Base-by-base conservation (phyloP, 352 stramenopile genomes). In the Pythium folliculosum region DNA sequence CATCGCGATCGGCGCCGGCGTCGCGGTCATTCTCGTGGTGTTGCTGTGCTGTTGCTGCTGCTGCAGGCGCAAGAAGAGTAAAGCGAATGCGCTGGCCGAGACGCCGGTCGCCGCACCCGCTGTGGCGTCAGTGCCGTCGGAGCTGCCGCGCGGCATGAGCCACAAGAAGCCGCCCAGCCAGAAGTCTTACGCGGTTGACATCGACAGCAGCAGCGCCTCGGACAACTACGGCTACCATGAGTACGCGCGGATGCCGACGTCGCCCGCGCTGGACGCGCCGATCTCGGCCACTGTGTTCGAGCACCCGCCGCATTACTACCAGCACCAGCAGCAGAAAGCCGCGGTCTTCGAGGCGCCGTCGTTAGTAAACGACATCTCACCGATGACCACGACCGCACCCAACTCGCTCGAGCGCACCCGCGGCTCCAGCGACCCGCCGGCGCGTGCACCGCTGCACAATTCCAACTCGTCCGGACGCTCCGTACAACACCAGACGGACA, bases 191-290 rank as follows among this genome's bases (percentile, higher is more conserved):
- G 19, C 25, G 9, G 9, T 64, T 2, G 45, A 63, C 16, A 21
- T 60, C 14, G 32, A 35, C 37, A 43, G 10, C 37, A 43, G 37
- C 27, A 32, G 27, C 27, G 27, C 27, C 14, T 43, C 14, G 37
- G 9, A 12, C 3, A 17, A 43, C 37, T 43, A 43, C 37, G 14
- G 10, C 35, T n/a, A 60, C n/a, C 43, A 55, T n/a, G 22, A 17
- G 43, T 64, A 64, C 58, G 4, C n/a, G 19, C 48, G 38, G 27
- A 64, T 64, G 58, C 58, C 58, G 44, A 64, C 58, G 12, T 64
- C 58, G 30, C 58, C 58, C 0, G 30, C n/a, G 10, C 16, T 38
- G 5, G 27, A 48, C 9, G 10, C 35, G 32, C 52, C 35, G 0
- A 32, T 37, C 17, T 58, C 52, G 52, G 32, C n/a, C 8, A 60